Conservation (phyloP, 2,329 filamentous ascomycete genomes). For the Emergomyces africanus region DNA sequence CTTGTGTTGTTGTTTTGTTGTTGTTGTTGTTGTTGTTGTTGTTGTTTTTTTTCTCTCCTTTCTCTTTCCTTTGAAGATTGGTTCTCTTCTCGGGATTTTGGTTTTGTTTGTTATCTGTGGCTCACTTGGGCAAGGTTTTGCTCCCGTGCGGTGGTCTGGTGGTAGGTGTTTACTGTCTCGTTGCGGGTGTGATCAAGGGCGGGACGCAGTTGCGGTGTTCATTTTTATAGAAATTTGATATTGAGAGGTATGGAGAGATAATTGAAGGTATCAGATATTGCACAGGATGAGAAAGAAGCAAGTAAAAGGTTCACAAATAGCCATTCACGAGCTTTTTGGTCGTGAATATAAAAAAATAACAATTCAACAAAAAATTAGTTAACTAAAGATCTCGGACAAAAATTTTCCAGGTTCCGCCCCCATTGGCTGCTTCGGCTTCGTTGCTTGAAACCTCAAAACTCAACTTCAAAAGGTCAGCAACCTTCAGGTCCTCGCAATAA, state of each 20-base stretch:
- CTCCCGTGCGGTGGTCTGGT: not conserved
- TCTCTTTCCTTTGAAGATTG: not conserved
- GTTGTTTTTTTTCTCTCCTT: too few species aligned
- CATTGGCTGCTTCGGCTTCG: not conserved
- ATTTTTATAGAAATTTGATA: not conserved
- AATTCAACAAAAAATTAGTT: too few species aligned
- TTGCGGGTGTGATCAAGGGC: too few species aligned
- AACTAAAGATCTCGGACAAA: slow-evolving; percentile 1
- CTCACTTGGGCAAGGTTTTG: not conserved
- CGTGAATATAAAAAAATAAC: not conserved
- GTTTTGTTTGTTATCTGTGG: not conserved
- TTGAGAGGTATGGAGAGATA: not conserved
- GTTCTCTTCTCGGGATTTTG: not conserved
- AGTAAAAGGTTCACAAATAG: not conserved
- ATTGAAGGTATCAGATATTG: not conserved
- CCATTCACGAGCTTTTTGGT: not conserved
- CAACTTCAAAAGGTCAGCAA: too few species aligned
- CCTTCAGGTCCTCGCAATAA: not conserved
- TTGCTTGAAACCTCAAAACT: not conserved
- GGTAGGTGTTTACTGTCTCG: not conserved
- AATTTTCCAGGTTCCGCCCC: not conserved
- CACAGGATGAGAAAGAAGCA: not conserved
- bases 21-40: too few species aligned
- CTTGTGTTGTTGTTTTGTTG: too few species aligned
- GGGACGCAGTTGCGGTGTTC: not conserved